A percentile compares a stretch with the other conserved stretches of the same genome.
phyloP scores from a whole-genome alignment of 805 yeast species.

The Suhomyces prunicola region DNA sequence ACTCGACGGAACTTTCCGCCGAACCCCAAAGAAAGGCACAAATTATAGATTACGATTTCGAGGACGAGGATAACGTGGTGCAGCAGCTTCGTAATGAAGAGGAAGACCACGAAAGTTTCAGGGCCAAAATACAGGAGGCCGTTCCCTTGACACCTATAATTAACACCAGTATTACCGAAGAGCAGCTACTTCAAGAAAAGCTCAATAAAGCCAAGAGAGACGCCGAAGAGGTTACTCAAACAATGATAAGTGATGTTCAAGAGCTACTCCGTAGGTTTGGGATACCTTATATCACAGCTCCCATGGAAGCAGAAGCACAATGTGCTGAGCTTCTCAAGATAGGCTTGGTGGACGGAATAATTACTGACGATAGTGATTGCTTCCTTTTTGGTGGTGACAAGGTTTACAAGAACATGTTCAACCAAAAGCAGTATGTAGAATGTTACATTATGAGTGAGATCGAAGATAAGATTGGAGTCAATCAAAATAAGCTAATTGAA shows the following conservation, averaged over 20 bases:
- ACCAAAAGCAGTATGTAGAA: slow-evolving; percentile 89
- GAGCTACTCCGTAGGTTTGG: slow-evolving; percentile 85
- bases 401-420: slow-evolving; percentile 90
- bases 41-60: slow-evolving; percentile 59
- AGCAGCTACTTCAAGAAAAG: slow-evolving; percentile 54
- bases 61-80: slow-evolving; percentile 68
- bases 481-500: slow-evolving; percentile 63
- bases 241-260: slow-evolving; percentile 88
- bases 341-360: slow-evolving; percentile 85
- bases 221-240: slow-evolving; percentile 83
- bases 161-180: slow-evolving; percentile 42
- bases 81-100: slow-evolving; percentile 68
- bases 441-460: slow-evolving; percentile 64
- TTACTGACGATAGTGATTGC: slow-evolving; percentile 97
- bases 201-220: slow-evolving; percentile 72
- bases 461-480: slow-evolving; percentile 61
- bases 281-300: slow-evolving; percentile 91
- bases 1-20: not conserved
- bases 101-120: slow-evolving; percentile 65
- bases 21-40: slow-evolving; percentile 13
- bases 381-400: slow-evolving; percentile 86
- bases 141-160: slow-evolving; percentile 15
- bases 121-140: slow-evolving; percentile 25
- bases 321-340: slow-evolving; percentile 77
- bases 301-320: slow-evolving; percentile 99